Conservation (phyloP, 805 yeast genomes). For the Teunomyces funiuensis region DNA sequence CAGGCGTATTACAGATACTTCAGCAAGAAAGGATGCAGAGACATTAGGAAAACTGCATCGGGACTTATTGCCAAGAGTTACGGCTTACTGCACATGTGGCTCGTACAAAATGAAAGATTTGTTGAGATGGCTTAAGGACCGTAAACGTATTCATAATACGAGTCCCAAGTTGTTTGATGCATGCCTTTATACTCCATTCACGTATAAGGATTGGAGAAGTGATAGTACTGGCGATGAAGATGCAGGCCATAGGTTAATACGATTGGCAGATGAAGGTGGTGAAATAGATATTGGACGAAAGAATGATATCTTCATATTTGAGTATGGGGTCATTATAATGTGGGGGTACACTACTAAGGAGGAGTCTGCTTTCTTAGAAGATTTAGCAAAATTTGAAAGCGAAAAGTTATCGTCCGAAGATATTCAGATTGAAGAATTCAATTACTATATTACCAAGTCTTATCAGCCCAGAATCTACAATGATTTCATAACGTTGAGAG, state of each 20-base stretch:
- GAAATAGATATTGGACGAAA: slow-evolving; percentile 83
- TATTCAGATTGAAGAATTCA: slow-evolving; percentile 91
- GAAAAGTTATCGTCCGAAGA: slow-evolving; percentile 92
- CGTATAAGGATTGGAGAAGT: slow-evolving; percentile 72
- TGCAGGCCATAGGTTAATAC: slow-evolving; percentile 41
- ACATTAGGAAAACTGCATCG: slow-evolving; percentile 84
- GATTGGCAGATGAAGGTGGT: slow-evolving; percentile 93
- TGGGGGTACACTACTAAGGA: slow-evolving; percentile 93
- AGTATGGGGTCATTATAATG: slow-evolving; percentile 94
- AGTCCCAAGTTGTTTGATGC: slow-evolving; percentile 91
- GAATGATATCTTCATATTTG: slow-evolving; percentile 84
- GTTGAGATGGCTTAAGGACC: slow-evolving; percentile 78
- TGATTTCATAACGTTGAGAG: slow-evolving; percentile 90
- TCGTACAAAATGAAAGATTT: slow-evolving; percentile 87
- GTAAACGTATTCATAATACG: slow-evolving; percentile 69
- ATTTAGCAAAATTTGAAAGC: slow-evolving; percentile 85
- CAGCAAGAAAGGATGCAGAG: slow-evolving; percentile 93
- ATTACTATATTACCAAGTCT: slow-evolving; percentile 88
- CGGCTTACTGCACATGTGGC: slow-evolving; percentile 95
- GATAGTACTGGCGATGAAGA: slow-evolving; percentile 22
- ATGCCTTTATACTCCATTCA: slow-evolving; percentile 89
- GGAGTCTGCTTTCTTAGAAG: slow-evolving; percentile 77
- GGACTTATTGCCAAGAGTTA: slow-evolving; percentile 84
- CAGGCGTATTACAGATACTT: slow-evolving; percentile 75
- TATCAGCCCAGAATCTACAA: slow-evolving; percentile 95